Conservation (phyloP, 2,329 filamentous ascomycete genomes). For the Magnaporthiopsis rhizophila region DNA sequence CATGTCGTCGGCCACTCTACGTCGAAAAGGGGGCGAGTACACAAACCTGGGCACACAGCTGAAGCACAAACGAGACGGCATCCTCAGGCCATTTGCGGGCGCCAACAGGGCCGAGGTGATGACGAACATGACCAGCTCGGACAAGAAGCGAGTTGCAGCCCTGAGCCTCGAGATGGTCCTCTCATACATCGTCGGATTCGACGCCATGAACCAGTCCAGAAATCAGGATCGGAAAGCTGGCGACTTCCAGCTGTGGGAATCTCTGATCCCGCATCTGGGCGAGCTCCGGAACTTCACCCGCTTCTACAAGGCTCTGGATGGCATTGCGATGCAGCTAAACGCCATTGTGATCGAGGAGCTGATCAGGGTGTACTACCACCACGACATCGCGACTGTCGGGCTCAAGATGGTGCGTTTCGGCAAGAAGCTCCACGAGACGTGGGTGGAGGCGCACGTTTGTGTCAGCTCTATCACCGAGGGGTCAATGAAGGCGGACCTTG, state of each 20-base stretch:
- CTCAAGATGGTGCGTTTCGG: slow-evolving; percentile 17
- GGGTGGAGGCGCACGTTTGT: slow-evolving; percentile 21
- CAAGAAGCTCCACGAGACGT: slow-evolving; percentile 19
- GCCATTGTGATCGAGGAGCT: slow-evolving; percentile 36
- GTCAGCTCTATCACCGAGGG: slow-evolving; percentile 22
- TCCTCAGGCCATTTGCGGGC: slow-evolving; percentile 19
- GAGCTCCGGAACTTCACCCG: slow-evolving; percentile 32
- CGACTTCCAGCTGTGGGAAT: slow-evolving; percentile 34
- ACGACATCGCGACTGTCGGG: slow-evolving; percentile 24
- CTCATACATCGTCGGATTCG: slow-evolving; percentile 46
- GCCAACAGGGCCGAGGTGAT: slow-evolving; percentile 17
- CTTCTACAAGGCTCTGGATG: slow-evolving; percentile 25
- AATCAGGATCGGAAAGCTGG: slow-evolving; percentile 33
- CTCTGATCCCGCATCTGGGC: slow-evolving; percentile 35
- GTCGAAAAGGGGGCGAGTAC: slow-evolving; percentile 29
- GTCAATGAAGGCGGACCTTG: slow-evolving; percentile 21
- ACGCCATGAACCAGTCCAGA: slow-evolving; percentile 37
- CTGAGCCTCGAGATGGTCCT: slow-evolving; percentile 42
- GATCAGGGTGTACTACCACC: slow-evolving; percentile 17
- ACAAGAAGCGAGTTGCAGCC: slow-evolving; percentile 32
- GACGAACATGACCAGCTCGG: slow-evolving; percentile 18
- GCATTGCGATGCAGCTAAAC: slow-evolving; percentile 35
- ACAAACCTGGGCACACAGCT: slow-evolving; percentile 37
- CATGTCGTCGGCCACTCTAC: slow-evolving; percentile 21
- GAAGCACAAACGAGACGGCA: slow-evolving; percentile 46